Conservation (phyloP, 768 basidiomycete species). For the Calvatia gigantea region DNA sequence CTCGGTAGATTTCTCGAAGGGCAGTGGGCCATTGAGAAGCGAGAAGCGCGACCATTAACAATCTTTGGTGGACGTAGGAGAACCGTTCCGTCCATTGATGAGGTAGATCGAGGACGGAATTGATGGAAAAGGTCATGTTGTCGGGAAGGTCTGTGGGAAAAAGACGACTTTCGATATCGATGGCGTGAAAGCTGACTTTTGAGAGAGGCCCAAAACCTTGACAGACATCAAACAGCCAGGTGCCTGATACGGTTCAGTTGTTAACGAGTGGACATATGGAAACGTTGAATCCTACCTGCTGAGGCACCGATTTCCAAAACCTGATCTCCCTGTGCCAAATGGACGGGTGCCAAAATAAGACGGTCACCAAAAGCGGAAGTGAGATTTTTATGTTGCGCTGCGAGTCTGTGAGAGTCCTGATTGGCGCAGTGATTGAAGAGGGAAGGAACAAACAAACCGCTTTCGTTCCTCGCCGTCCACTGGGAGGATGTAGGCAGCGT, state of each 20-base stretch:
- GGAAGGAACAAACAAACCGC: not conserved
- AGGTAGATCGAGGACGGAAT: constrained; percentile 2
- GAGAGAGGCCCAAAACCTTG: not conserved
- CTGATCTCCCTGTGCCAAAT: not conserved
- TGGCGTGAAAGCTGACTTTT: constrained; percentile 12
- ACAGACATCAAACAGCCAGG: not conserved
- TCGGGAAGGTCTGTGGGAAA: constrained; percentile 15
- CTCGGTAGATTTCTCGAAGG: constrained; percentile 1
- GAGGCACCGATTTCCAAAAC: not conserved
- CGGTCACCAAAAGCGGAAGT: not conserved
- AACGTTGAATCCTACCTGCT: not conserved
- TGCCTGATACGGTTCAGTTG: not conserved
- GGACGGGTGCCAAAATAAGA: not conserved
- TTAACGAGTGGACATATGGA: not conserved
- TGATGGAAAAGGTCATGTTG: constrained; percentile 6
- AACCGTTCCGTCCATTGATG: constrained; percentile 2
- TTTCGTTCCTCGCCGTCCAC: not conserved
- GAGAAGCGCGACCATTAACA: not conserved
- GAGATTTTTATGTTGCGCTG: not conserved
- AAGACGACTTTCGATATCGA: constrained; percentile 19
- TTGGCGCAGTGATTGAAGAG: not conserved
- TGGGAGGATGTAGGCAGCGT: not conserved
- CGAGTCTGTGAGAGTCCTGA: not conserved
- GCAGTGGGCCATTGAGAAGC: constrained; percentile 2
- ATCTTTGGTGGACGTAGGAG: constrained; percentile 6